Conservation (phyloP, 23 red algal species). For the Agarophyton chilense region DNA sequence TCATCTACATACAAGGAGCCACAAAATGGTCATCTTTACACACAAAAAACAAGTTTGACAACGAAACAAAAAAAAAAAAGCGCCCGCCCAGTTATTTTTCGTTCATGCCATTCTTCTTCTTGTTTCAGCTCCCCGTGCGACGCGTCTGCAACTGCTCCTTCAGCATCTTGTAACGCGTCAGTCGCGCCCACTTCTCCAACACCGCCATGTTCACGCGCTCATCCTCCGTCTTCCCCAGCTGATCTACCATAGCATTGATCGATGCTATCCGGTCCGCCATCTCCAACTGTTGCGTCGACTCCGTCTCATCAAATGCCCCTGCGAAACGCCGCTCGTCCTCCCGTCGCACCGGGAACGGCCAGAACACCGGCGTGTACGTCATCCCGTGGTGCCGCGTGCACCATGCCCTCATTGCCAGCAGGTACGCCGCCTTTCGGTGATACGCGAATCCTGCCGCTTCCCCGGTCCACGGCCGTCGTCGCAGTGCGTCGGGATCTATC, state of each 20-base stretch:
- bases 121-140: slow-evolving; percentile 6
- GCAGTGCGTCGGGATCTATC: slow-evolving; percentile 68
- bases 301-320: slow-evolving; percentile 36
- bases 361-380: slow-evolving; percentile 70
- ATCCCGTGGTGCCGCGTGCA: slow-evolving; percentile 75
- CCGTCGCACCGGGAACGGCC: slow-evolving; percentile 64
- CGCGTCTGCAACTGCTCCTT: slow-evolving; percentile 22
- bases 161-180: slow-evolving; percentile 41
- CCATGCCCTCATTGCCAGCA: slow-evolving; percentile 83
- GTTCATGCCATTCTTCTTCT: too few relatives aligned
- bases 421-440: slow-evolving; percentile 81
- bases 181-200: slow-evolving; percentile 64
- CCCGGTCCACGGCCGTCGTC: slow-evolving; percentile 49
- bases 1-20: too few relatives aligned
- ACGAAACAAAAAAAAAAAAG: not conserved
- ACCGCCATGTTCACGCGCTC: slow-evolving; percentile 55
- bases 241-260: slow-evolving; percentile 74
- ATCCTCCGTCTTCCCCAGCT: slow-evolving; percentile 40
- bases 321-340: slow-evolving; percentile 69
- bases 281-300: not conserved
- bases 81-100: too few relatives aligned
- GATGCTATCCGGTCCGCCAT: slow-evolving; percentile 17
- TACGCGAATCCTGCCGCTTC: slow-evolving; percentile 67
- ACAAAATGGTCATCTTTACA: not conserved
- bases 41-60: not conserved